A percentile compares a stretch with the other conserved stretches of the same genome.
These are phyloP conservation scores for Schrenkiella parvula DNA, from an alignment of 345 rosid genomes.

Conservation along the genomic window DNA sequence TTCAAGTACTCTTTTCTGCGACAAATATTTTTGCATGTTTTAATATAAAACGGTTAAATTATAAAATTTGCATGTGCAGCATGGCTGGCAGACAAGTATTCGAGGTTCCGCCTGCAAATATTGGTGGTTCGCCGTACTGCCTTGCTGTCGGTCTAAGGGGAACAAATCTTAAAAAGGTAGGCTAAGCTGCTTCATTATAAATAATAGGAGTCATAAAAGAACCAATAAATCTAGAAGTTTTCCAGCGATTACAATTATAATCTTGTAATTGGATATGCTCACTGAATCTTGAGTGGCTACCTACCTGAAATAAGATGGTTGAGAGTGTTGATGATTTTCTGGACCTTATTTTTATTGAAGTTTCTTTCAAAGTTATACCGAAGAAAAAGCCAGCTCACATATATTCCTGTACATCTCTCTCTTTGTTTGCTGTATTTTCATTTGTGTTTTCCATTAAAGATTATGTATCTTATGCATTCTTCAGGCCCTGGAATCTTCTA, in stretches of 20 bases:
- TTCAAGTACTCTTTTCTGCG: slow-evolving; percentile 1
- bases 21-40: slow-evolving; percentile 17
- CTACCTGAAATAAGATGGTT: slow-evolving; percentile 11
- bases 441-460: slow-evolving; percentile 1
- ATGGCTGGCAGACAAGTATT: slow-evolving; percentile 88
- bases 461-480: slow-evolving; percentile 20
- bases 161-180: slow-evolving; percentile 69
- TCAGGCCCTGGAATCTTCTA: slow-evolving; percentile 90
- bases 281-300: slow-evolving; percentile 8
- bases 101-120: slow-evolving; percentile 71
- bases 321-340: slow-evolving; percentile 9
- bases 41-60: background rate
- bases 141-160: slow-evolving; percentile 80
- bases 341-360: slow-evolving; percentile 14
- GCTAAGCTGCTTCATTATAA: slow-evolving; percentile 26
- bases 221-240: background rate
- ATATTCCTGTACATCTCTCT: background rate
- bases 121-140: slow-evolving; percentile 86
- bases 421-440: slow-evolving; percentile 5
- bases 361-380: background rate
- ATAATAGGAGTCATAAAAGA: background rate
- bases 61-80: slow-evolving; percentile 44
- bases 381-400: slow-evolving; percentile 15
- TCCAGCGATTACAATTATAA: slow-evolving; percentile 1
- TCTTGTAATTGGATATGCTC: background rate